phyloP scores from a whole-genome alignment of 208 protist genomes.

The Leptomonas seymouri region DNA sequence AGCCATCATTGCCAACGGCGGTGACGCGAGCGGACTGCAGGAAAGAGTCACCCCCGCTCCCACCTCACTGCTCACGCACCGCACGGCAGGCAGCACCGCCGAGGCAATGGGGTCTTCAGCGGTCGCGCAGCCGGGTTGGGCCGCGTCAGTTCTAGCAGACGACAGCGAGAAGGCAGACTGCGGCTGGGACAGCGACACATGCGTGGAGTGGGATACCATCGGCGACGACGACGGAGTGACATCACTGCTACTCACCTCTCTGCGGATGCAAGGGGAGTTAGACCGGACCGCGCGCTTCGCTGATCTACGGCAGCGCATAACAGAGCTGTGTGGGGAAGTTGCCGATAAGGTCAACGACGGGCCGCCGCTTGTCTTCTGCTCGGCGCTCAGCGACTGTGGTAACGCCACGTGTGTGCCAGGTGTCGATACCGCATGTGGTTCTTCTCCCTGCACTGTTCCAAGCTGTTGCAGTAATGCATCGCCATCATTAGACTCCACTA shows the following conservation, averaged over 20 bases:
- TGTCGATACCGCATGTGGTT: neutral
- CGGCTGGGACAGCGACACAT: slow-evolving; percentile 7
- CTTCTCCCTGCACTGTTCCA: neutral
- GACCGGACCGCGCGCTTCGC: neutral
- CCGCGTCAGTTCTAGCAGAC: neutral
- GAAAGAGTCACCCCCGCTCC: neutral
- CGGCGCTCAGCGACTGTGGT: neutral
- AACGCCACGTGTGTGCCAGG: neutral
- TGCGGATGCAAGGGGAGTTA: neutral
- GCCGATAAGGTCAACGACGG: neutral
- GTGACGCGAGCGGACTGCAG: slow-evolving; percentile 1
- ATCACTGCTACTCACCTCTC: slow-evolving; percentile 6
- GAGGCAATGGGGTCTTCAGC: neutral
- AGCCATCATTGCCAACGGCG: neutral
- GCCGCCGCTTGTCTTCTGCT: neutral
- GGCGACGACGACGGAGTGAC: slow-evolving; percentile 7
- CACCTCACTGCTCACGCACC: neutral
- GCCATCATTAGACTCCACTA: slow-evolving; percentile 5
- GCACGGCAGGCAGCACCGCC: neutral
- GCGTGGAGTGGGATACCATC: neutral
- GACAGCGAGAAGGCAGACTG: slow-evolving; percentile 10
- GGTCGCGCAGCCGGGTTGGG: neutral
- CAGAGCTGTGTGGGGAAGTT: neutral
- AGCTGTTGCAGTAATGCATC: slow-evolving; percentile 1
- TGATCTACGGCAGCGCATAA: neutral